Evolutionary conservation across 345 rosid species (phyloP), one percentile per base, ranked within the genome.

Genomic region (Abelmoschus esculentus): DNA sequence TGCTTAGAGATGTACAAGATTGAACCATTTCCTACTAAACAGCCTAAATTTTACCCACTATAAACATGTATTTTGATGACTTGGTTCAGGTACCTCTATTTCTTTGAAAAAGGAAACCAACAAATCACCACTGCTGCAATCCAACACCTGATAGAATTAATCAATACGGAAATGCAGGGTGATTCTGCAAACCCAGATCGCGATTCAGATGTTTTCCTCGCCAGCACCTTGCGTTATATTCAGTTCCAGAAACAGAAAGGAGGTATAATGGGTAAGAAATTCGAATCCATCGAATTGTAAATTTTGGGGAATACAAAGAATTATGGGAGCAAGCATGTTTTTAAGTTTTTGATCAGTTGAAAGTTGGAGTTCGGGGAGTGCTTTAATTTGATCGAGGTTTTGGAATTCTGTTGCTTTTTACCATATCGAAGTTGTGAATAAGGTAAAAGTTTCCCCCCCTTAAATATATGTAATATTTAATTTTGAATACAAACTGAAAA

Each of bases 191-290:
- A 82, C 66, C 73, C 76, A 42, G 85, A 86, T 70, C 77, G 82
- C 42, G 84, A 78, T 29, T 78, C 91, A 12, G 88, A 84, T 76
- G 85, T 90, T 42, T 91, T 84, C 83, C 82, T 87, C 75, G 78
- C 85, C 36, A 81, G 87, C 78, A 89, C 92, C 4, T 63, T 84
- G 61, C 86, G 88, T 50, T 92, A 84, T 77, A 83, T 92, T 56
- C 80, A 79, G 80, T 90, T 84, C 82, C 93, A 87, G 80, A 89
- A 86, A 80, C 90, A 86, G 71, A 89, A 86, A 79, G 97, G 96
- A 15, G 97, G 97, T 63, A 38, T 81, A 69, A 77, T 89, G 71
- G 89, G 91, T 74, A 93, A 89, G 68, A 90, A 79, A 71, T 92
- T 86, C 4, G 90, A 77, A 46, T 59, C 82, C 15, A 73, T 89